phyloP scores from a whole-genome alignment of 768 basidiomycete genomes.

The Chalciporus pseudorubinellus region DNA sequence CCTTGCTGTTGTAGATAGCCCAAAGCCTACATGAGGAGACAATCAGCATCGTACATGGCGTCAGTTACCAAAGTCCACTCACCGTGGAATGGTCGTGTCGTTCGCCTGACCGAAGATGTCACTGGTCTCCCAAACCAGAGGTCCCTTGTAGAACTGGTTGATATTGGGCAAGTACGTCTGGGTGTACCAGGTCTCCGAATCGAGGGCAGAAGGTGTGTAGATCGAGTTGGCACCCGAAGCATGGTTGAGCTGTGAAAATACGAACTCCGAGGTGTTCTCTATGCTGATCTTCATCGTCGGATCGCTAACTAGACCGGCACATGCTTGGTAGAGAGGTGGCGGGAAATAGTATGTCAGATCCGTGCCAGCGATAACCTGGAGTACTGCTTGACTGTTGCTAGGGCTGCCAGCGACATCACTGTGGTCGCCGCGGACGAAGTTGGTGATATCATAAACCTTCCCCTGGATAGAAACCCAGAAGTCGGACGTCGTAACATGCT shows the following conservation, averaged over 20 bases:
- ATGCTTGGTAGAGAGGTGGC: slow-evolving; percentile 54
- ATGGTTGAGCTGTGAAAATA: slow-evolving; percentile 49
- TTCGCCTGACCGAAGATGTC: slow-evolving; percentile 38
- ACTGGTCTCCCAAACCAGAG: slow-evolving; percentile 48
- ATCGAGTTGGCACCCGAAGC: slow-evolving; percentile 49
- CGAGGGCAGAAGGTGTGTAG: slow-evolving; percentile 35
- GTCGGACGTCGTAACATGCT: slow-evolving; percentile 49
- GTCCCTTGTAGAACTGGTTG: slow-evolving; percentile 56
- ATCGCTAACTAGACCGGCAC: slow-evolving; percentile 56
- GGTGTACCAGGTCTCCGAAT: slow-evolving; percentile 52
- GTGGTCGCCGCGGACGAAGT: slow-evolving; percentile 60
- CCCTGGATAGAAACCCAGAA: slow-evolving; percentile 66
- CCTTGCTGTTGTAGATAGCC: slow-evolving; percentile 54
- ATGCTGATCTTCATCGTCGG: slow-evolving; percentile 37
- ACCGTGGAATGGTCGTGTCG: slow-evolving; percentile 35
- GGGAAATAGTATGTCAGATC: slow-evolving; percentile 67
- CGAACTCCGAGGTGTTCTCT: slow-evolving; percentile 45
- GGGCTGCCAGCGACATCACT: slow-evolving; percentile 53
- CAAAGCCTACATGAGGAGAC: slow-evolving; percentile 40
- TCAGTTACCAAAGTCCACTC: slow-evolving; percentile 6
- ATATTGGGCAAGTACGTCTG: slow-evolving; percentile 55
- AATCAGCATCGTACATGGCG: slow-evolving; percentile 11
- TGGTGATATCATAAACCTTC: slow-evolving; percentile 58
- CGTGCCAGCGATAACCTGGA: slow-evolving; percentile 55
- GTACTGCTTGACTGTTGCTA: slow-evolving; percentile 46